Conservation (phyloP, 805 yeast species). For the Barnettozyma wickerhamii region DNA sequence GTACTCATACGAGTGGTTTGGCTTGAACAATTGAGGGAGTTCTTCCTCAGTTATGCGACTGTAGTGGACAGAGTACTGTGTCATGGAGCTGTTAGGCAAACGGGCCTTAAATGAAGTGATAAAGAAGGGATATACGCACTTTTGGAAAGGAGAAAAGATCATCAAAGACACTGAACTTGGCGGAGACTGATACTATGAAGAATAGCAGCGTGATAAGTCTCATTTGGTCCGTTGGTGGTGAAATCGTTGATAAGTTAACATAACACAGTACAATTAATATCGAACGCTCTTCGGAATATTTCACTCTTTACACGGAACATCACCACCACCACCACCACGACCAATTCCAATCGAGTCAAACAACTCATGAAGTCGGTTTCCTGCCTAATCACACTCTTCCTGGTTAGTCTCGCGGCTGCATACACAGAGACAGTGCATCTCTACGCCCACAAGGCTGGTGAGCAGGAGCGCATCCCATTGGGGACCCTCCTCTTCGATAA, state of each 20-base stretch:
- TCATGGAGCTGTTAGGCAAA: background rate
- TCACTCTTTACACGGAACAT: background rate
- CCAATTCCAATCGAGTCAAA: background rate
- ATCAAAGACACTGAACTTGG: conserved; percentile 16
- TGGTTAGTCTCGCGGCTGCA: background rate
- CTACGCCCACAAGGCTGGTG: conserved; percentile 4
- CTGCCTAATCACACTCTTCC: background rate
- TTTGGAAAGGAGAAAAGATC: conserved; percentile 21
- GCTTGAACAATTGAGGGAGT: background rate
- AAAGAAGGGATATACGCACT: conserved; percentile 9
- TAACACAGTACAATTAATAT: too few species aligned
- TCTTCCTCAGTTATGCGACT: background rate
- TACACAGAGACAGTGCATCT: conserved; percentile 1
- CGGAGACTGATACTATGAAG: background rate
- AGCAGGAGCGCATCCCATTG: conserved; percentile 1
- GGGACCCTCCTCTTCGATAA: conserved; percentile 2
- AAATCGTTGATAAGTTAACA: background rate
- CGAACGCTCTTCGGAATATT: too few species aligned
- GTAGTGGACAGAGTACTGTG: conserved; percentile 1
- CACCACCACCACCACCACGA: background rate
- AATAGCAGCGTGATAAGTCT: background rate
- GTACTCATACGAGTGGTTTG: background rate
- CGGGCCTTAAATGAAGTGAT: background rate
- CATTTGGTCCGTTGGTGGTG: background rate
- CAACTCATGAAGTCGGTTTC: background rate